Base-by-base conservation (phyloP, 345 rosid species). In the Mercurialis annua region DNA sequence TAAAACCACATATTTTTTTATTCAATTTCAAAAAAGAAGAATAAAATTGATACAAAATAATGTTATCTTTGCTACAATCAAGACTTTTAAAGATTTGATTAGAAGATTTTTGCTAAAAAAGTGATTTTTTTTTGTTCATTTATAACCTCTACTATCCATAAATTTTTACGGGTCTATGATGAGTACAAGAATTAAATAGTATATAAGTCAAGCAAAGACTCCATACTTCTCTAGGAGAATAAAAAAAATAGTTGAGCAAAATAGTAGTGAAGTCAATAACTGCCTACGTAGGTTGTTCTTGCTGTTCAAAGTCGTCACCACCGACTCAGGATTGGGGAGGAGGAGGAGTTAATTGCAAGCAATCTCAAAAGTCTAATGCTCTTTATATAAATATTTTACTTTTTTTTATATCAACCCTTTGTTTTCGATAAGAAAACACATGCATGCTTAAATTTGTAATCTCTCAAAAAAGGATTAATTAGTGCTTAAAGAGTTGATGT, bases 341-440 rank as follows among this genome's bases (percentile, higher is more conserved):
- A 64, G 60, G 44, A 78, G 70, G 62, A 64, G 72, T 73, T 40
- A 17, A 56, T 65, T 73, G 71, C 74, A 78, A 71, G 80, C 64
- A 73, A 73, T 27, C 48, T 14, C 27, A 30, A 66, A 59, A 66
- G 43, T 71, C 18, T 4, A 71, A 48, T 11, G 26, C 20, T 12
- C 33, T n/a, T n/a, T 36, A 53, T 17, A 1, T 7, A 46, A 46
- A 7, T 21, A 18, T 23, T 71, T 61, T 46, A 24, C 34, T 26
- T 63, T 77, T 72, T 63, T 15, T 59, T 12, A 23, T 24, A n/a
- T n/a, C n/a, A n/a, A 2, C 33, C 34, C 46, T 21, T 40, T 59
- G 30, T 34, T 59, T 34, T 59, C 29, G 47, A 59, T 20, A 9
- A 59, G 46, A 59, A 9, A 40, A 61, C 43, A 30, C 18, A 60